phyloP scores from a whole-genome alignment of 2,329 filamentous ascomycete genomes.

The Bipolaris zeicola region DNA sequence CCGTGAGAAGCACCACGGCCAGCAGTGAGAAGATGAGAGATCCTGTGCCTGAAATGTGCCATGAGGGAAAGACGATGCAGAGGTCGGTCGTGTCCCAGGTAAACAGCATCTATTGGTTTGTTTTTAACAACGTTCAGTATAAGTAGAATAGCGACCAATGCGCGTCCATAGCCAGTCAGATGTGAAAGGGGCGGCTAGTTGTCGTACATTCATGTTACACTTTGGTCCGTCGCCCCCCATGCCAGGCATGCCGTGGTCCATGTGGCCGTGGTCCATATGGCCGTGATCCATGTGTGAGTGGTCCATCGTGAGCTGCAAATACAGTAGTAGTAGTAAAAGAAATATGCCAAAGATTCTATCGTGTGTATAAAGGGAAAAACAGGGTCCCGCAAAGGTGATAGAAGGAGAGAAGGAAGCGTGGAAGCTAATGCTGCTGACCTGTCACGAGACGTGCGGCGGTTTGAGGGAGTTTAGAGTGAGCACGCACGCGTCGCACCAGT shows the following conservation, averaged over 20 bases:
- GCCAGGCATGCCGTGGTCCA: constrained; percentile 63
- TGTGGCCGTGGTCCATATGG: constrained; percentile 62
- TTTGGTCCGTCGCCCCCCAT: constrained; percentile 56
- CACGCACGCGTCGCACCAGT: constrained; percentile 28
- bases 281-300: constrained; percentile 50
- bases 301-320: constrained; percentile 33
- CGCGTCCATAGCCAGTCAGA: not conserved
- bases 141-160: not conserved
- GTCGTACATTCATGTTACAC: constrained; percentile 89
- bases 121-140: constrained; percentile 3
- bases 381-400: not conserved
- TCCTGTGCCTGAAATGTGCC: constrained; percentile 77
- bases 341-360: not conserved
- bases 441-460: constrained; percentile 9
- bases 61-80: constrained; percentile 92
- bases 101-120: constrained; percentile 82
- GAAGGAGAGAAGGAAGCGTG: not conserved
- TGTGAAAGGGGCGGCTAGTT: not conserved
- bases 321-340: not conserved
- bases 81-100: constrained; percentile 93
- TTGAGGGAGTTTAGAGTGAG: not conserved
- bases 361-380: not conserved
- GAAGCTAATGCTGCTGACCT: constrained; percentile 1
- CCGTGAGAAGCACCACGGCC: constrained; percentile 79
- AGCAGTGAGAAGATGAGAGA: constrained; percentile 83